Conservation (phyloP, 148 eudicot species). For the Limonium bicolor region DNA sequence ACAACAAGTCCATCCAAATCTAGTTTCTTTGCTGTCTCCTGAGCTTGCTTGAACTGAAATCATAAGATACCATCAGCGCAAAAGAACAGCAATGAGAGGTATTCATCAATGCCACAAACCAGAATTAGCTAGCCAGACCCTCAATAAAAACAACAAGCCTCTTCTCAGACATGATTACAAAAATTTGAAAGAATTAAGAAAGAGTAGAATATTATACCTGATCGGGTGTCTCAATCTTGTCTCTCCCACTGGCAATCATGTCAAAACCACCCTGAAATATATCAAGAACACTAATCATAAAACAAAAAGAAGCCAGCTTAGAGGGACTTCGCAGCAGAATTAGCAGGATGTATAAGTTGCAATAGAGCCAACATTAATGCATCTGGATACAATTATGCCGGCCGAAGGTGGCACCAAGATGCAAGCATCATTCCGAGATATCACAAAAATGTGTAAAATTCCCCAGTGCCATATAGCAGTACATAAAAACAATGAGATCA, state of each 20-base stretch:
- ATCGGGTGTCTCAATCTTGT: slow-evolving; percentile 98
- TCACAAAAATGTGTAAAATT: no score
- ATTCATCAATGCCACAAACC: neutral
- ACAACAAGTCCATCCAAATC: slow-evolving; percentile 98
- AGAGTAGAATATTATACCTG: slow-evolving; percentile 31
- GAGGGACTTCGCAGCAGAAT: no score
- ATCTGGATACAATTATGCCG: no score
- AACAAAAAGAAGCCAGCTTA: no score
- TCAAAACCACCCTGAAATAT: slow-evolving; percentile 85
- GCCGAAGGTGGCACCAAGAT: no score
- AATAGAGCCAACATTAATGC: no score
- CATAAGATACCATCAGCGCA: slow-evolving; percentile 5
- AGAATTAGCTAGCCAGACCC: neutral
- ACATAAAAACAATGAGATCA: no score
- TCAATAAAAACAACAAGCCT: neutral
- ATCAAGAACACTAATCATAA: neutral
- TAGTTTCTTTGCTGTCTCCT: slow-evolving; percentile 74
- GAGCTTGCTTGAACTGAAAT: slow-evolving; percentile 92
- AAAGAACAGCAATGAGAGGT: neutral
- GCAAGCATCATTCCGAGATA: no score
- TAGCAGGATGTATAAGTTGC: no score
- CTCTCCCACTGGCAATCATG: slow-evolving; percentile 96
- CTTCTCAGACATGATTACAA: neutral
- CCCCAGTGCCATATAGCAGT: no score
- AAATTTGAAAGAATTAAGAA: neutral